A percentile compares a stretch with the other conserved stretches of the same genome.
These are phyloP conservation scores for Hyaloperonospora brassicae DNA, from an alignment of 352 stramenopile species.

Conservation along the genomic window DNA sequence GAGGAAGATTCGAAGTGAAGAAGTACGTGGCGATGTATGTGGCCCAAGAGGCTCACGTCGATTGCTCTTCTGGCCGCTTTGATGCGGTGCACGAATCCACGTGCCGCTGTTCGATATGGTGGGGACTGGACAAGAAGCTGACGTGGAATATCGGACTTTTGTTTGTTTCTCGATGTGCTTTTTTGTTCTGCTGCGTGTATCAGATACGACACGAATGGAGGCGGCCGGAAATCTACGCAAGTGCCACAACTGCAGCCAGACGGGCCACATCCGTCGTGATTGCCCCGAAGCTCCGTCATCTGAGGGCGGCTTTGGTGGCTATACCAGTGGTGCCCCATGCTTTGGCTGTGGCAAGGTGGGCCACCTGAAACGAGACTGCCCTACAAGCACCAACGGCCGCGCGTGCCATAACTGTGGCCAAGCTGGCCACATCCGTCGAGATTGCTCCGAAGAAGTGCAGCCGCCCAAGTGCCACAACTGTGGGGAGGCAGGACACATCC, in stretches of 20 bases:
- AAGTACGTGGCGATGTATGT: slow-evolving; percentile 11
- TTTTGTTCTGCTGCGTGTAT: no score
- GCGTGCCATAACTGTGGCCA: slow-evolving; percentile 82
- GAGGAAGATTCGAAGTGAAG: slow-evolving; percentile 33
- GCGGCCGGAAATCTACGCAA: slow-evolving; percentile 40
- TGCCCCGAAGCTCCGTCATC: slow-evolving; percentile 52
- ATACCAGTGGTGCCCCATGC: slow-evolving; percentile 39
- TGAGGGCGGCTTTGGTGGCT: slow-evolving; percentile 32
- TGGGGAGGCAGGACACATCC: slow-evolving; percentile 56
- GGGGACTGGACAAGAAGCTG: no score
- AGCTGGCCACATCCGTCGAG: slow-evolving; percentile 64
- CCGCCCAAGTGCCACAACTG: slow-evolving; percentile 80
- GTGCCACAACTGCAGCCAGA: slow-evolving; percentile 77
- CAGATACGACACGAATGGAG: slow-evolving; percentile 29
- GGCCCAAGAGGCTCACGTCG: no score
- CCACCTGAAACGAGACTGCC: slow-evolving; percentile 80
- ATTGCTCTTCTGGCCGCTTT: no score
- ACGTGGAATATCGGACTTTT: no score
- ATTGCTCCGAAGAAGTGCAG: slow-evolving; percentile 67
- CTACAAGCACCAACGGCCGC: slow-evolving; percentile 35
- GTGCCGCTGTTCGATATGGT: no score
- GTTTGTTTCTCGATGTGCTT: no score
- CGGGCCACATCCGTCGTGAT: slow-evolving; percentile 65
- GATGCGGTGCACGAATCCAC: no score
- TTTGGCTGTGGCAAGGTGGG: slow-evolving; percentile 73